A percentile compares a stretch with the other conserved stretches of the same genome.
Conservation (phyloP, 495 filamentous ascomycete genomes). For the Achaetomiella virescens region DNA sequence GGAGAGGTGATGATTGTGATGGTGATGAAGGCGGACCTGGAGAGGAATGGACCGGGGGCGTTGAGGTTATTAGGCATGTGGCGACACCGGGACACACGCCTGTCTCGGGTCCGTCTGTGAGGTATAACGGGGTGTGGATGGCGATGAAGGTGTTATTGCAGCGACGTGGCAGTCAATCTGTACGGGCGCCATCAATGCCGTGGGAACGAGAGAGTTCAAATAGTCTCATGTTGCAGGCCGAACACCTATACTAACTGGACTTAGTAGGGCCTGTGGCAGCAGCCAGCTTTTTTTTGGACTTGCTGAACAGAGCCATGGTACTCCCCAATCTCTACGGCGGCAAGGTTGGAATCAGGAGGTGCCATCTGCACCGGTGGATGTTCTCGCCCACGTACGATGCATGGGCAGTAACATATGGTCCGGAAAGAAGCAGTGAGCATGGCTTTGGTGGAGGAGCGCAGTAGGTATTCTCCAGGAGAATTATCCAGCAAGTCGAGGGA, state of each 20-base stretch:
- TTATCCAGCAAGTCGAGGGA: too few relatives aligned
- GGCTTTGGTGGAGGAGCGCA: neutral
- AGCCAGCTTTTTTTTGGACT: constrained; percentile 41
- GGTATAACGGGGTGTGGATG: constrained; percentile 43
- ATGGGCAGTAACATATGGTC: constrained; percentile 31
- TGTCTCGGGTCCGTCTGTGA: constrained; percentile 40
- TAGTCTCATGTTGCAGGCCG: neutral
- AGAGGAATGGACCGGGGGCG: constrained; percentile 30
- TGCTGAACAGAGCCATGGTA: constrained; percentile 43
- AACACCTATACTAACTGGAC: neutral
- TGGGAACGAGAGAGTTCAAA: constrained; percentile 42
- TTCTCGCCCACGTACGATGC: constrained; percentile 42
- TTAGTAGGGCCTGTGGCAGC: constrained; percentile 38
- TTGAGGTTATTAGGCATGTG: constrained; percentile 40
- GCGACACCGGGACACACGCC: constrained; percentile 42
- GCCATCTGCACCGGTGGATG: constrained; percentile 47
- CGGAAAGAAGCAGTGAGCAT: neutral
- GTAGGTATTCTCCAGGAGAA: too few relatives aligned
- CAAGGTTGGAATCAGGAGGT: constrained; percentile 49
- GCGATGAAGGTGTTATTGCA: constrained; percentile 50
- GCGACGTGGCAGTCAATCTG: constrained; percentile 43
- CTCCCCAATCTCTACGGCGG: constrained; percentile 52
- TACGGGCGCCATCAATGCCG: constrained; percentile 43
- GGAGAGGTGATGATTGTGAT: constrained; percentile 41
- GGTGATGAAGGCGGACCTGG: constrained; percentile 41